These are phyloP conservation scores for Saturnispora ahearnii DNA, from an alignment of 805 yeast species.

Conservation along the genomic window DNA sequence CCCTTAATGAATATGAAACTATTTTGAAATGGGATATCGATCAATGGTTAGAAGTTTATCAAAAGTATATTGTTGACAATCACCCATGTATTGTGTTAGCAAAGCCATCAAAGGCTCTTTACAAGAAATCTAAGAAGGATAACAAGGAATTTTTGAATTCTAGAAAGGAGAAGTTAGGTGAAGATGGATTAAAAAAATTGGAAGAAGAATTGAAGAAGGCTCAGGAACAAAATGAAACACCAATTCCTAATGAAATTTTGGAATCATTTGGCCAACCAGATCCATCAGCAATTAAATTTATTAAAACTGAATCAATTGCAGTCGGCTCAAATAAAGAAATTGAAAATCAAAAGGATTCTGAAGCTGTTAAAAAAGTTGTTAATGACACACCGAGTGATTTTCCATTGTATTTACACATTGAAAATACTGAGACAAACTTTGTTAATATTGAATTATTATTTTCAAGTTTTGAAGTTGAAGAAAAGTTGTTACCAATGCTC, in stretches of 20 bases:
- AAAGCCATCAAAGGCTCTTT: conserved; percentile 57
- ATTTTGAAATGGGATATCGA: conserved; percentile 52
- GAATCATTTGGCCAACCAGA: conserved; percentile 61
- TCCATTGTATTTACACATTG: conserved; percentile 69
- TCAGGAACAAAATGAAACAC: conserved; percentile 55
- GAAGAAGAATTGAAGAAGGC: conserved; percentile 51
- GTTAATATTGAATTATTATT: conserved; percentile 56
- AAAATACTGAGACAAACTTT: conserved; percentile 72
- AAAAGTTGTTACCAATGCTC: conserved; percentile 51
- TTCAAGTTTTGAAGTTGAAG: conserved; percentile 45
- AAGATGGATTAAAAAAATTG: conserved; percentile 47
- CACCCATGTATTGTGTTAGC: conserved; percentile 60
- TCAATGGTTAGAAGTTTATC: conserved; percentile 57
- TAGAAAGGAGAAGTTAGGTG: conserved; percentile 46
- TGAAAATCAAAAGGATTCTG: conserved; percentile 19
- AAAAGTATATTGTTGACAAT: conserved; percentile 47
- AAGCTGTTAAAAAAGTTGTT: conserved; percentile 15
- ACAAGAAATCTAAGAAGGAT: conserved; percentile 41
- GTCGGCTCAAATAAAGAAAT: conserved; percentile 40
- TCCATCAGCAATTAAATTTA: conserved; percentile 65
- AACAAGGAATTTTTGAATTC: conserved; percentile 40
- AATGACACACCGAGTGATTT: conserved; percentile 36
- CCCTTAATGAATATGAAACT: conserved; percentile 50
- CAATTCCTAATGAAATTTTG: conserved; percentile 64
- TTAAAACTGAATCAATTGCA: conserved; percentile 55